phyloP scores from a whole-genome alignment of 2,329 filamentous ascomycete species.

The Blastomyces gilchristii region DNA sequence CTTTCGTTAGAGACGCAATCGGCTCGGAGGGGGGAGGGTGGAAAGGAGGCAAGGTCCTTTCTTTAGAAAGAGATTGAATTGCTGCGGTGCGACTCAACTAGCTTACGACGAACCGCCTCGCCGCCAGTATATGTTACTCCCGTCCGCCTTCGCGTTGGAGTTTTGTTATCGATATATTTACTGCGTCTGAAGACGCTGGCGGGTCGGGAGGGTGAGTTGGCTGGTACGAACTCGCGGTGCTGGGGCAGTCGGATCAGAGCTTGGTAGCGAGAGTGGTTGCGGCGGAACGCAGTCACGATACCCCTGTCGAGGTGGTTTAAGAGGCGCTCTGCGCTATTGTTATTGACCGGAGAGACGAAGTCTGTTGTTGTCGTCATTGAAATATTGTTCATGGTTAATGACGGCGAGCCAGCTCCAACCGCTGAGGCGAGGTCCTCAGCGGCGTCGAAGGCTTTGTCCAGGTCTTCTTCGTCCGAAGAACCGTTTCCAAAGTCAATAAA shows the following conservation, averaged over 20 bases:
- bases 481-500: slow-evolving; percentile 59
- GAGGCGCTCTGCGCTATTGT: slow-evolving; percentile 39
- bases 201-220: slow-evolving; percentile 34
- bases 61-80: slow-evolving; percentile 29
- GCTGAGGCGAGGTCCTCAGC: slow-evolving; percentile 35
- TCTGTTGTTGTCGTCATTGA: slow-evolving; percentile 6
- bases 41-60: neutral
- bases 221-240: slow-evolving; percentile 36
- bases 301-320: slow-evolving; percentile 59
- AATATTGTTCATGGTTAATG: neutral
- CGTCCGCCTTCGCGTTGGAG: slow-evolving; percentile 34
- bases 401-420: slow-evolving; percentile 38
- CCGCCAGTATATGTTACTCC: slow-evolving; percentile 29
- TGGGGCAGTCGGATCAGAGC: slow-evolving; percentile 40
- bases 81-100: slow-evolving; percentile 35
- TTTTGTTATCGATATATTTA: slow-evolving; percentile 30
- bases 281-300: slow-evolving; percentile 68
- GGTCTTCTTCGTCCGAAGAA: slow-evolving; percentile 51
- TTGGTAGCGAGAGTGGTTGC: slow-evolving; percentile 44
- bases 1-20: neutral
- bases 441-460: slow-evolving; percentile 40
- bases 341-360: neutral
- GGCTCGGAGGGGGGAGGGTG: too few relatives aligned
- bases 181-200: slow-evolving; percentile 36
- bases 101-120: slow-evolving; percentile 35